Evolutionary conservation across 163 green algal genomes (phyloP).

Genomic region (Chlamydomonas reinhardtii): DNA sequence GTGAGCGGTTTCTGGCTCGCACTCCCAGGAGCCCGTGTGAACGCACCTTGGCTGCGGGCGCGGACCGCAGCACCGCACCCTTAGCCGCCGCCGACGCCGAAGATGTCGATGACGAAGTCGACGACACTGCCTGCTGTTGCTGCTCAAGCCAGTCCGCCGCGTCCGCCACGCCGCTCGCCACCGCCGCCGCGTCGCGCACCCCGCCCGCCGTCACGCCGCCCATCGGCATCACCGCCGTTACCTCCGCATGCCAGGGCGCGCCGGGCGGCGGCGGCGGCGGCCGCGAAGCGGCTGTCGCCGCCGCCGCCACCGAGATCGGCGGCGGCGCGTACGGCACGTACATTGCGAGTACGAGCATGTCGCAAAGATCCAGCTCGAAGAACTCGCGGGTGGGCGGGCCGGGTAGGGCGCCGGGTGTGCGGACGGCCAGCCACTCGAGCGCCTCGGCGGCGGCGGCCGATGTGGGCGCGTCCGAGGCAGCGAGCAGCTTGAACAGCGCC

Average conservation of each 20-base stretch:
- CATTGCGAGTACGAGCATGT: constrained; percentile 53
- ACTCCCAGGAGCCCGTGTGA: no score
- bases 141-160: constrained; percentile 27
- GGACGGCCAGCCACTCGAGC: constrained; percentile 55
- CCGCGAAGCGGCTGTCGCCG: background rate
- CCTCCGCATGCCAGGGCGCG: background rate
- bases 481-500: constrained; percentile 62
- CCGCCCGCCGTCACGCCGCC: constrained; percentile 25
- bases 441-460: constrained; percentile 14
- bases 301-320: background rate
- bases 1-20: no score
- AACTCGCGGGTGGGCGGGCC: constrained; percentile 38
- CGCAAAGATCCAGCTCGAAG: constrained; percentile 57
- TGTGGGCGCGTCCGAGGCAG: constrained; percentile 7
- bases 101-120: no score
- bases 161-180: constrained; percentile 50
- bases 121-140: background rate
- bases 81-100: no score
- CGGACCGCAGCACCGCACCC: no score
- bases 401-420: constrained; percentile 23
- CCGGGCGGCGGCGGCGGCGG: background rate
- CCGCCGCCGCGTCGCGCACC: constrained; percentile 42
- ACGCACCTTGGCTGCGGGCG: no score
- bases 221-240: constrained; percentile 9
- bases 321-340: constrained; percentile 35